Conservation (phyloP, 805 yeast genomes). For the Cyberlindnera subsufficiens region DNA sequence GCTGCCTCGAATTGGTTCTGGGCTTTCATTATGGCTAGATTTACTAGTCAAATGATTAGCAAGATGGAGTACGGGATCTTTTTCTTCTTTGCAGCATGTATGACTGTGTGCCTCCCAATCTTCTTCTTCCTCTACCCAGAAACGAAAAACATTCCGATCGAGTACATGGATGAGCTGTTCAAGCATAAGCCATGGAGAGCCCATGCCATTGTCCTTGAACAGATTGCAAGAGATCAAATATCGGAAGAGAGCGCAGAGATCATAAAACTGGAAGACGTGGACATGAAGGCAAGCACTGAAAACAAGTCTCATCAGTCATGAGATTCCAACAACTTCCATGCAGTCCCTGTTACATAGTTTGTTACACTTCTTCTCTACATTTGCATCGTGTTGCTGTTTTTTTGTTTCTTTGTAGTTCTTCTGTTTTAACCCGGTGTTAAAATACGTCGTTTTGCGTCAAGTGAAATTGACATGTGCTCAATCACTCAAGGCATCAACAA, state of each 20-base stretch:
- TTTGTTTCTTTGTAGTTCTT: too few species aligned
- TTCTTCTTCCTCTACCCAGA: constrained; percentile 13
- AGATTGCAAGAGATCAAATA: constrained; percentile 10
- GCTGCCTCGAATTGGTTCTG: constrained; percentile 45
- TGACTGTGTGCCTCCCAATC: constrained; percentile 10
- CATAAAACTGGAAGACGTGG: constrained; percentile 2
- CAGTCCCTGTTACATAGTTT: too few species aligned
- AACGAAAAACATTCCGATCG: constrained; percentile 16
- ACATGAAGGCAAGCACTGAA: constrained; percentile 1
- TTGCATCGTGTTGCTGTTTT: too few species aligned
- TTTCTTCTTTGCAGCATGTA: constrained; percentile 26
- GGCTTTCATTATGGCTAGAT: constrained; percentile 43
- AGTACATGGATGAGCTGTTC: constrained; percentile 14
- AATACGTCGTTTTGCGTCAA: too few species aligned
- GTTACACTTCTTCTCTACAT: too few species aligned
- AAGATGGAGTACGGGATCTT: constrained; percentile 39
- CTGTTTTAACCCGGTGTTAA: too few species aligned
- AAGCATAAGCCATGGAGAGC: constrained; percentile 14
- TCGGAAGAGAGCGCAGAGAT: background rate
- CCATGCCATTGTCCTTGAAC: constrained; percentile 11
- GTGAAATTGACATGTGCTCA: too few species aligned
- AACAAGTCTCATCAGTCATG: background rate
- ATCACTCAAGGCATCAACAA: background rate
- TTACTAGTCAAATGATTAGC: constrained; percentile 38
- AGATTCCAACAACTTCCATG: background rate